These are phyloP conservation scores for Comarum palustre DNA, from an alignment of 306 rosid genomes.

Conservation along the genomic window DNA sequence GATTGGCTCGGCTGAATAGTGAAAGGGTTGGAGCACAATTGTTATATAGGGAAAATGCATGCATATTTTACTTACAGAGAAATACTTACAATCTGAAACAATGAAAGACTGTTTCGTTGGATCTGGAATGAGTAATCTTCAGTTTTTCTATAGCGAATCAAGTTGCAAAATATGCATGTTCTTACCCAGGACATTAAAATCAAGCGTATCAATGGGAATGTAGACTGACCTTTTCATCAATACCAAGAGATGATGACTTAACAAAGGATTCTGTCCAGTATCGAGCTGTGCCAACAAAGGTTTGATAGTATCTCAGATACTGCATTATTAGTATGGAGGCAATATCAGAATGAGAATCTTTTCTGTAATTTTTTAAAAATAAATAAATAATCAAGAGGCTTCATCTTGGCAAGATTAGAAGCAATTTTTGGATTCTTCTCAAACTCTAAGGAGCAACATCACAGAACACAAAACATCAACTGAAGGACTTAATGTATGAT, in stretches of 20 bases:
- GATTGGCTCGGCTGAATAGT: too few species aligned
- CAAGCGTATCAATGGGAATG: conserved; percentile 7
- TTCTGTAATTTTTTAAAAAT: not conserved
- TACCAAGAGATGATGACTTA: conserved; percentile 66
- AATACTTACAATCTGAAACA: too few species aligned
- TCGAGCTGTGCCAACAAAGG: conserved; percentile 84
- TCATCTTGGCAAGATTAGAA: conserved; percentile 5
- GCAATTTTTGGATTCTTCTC: not conserved
- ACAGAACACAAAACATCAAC: conserved; percentile 11
- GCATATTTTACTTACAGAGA: too few species aligned
- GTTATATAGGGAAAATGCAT: too few species aligned
- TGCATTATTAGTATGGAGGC: conserved; percentile 36
- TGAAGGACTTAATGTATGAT: conserved; percentile 3
- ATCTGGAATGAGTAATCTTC: not conserved
- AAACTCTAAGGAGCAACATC: conserved; percentile 9
- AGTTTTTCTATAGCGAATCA: not conserved
- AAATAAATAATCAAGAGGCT: conserved; percentile 3
- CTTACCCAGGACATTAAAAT: conserved; percentile 10
- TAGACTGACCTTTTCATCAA: conserved; percentile 71
- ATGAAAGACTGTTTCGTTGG: not conserved
- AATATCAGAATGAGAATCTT: conserved; percentile 12
- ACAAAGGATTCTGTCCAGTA: conserved; percentile 98
- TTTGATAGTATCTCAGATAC: conserved; percentile 81
- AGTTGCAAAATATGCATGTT: not conserved
- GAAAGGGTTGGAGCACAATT: too few species aligned